These are phyloP conservation scores for Xylaria castorea DNA, from an alignment of 495 filamentous ascomycete species.

Conservation along the genomic window DNA sequence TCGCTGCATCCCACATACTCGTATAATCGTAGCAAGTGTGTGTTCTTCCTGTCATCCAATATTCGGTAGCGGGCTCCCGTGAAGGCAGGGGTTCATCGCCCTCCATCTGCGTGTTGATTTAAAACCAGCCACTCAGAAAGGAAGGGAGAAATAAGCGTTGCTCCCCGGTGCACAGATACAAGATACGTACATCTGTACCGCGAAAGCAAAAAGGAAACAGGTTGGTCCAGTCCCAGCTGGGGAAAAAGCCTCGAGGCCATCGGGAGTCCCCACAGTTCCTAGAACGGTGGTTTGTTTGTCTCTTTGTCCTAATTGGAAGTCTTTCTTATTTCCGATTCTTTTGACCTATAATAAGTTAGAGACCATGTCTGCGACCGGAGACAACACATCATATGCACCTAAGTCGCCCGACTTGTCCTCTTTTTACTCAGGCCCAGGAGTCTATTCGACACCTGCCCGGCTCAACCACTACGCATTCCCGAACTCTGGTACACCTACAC, in stretches of 20 bases:
- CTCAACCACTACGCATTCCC: conserved; percentile 26
- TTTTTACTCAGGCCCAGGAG: conserved; percentile 48
- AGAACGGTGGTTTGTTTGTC: conserved; percentile 20
- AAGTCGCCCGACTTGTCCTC: conserved; percentile 63
- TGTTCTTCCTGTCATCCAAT: conserved; percentile 13
- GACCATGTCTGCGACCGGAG: conserved; percentile 48
- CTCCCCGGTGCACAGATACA: not conserved
- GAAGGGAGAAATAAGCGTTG: conserved; percentile 11
- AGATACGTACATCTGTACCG: conserved; percentile 4
- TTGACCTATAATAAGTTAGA: conserved; percentile 16
- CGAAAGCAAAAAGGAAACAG: conserved; percentile 4
- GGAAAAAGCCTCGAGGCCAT: conserved; percentile 20
- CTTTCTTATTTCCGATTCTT: conserved; percentile 9
- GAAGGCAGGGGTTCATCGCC: conserved; percentile 12
- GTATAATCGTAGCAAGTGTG: conserved; percentile 28
- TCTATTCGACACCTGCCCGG: not conserved
- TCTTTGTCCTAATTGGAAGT: conserved; percentile 13
- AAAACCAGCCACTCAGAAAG: conserved; percentile 9
- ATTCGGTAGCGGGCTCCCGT: conserved; percentile 15
- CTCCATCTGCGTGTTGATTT: not conserved
- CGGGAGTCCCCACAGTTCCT: conserved; percentile 17
- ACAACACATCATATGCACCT: conserved; percentile 56
- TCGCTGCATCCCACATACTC: conserved; percentile 20
- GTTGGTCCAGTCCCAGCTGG: not conserved
- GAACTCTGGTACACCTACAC: conserved; percentile 31